Conservation (phyloP, 2,329 filamentous ascomycete genomes). For the Cryphonectria radicalis region DNA sequence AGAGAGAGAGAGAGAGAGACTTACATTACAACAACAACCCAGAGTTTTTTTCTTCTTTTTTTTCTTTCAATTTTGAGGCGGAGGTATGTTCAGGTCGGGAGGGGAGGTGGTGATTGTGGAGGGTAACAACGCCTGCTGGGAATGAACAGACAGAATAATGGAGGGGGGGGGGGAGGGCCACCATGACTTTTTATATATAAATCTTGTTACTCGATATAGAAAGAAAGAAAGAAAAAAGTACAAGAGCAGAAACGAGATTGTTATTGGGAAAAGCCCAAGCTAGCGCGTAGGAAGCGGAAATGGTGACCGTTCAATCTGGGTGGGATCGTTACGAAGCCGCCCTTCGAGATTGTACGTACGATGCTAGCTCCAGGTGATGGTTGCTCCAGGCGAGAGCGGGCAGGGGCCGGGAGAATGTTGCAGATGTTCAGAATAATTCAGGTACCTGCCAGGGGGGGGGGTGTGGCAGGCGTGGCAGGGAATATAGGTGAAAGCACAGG, state of each 20-base stretch:
- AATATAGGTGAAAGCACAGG: background rate
- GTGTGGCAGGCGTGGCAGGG: no score
- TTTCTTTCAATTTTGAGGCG: background rate
- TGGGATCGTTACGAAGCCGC: conserved; percentile 2
- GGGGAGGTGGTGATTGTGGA: background rate
- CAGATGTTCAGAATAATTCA: background rate
- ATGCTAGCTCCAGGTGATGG: background rate
- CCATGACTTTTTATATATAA: background rate
- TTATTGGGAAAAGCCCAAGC: background rate
- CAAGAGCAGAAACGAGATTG: background rate
- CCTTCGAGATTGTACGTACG: background rate
- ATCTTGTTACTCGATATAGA: background rate
- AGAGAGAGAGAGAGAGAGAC: background rate
- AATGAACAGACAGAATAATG: background rate
- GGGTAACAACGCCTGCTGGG: background rate
- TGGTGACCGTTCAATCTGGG: background rate
- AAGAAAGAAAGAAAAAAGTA: background rate
- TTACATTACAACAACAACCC: background rate
- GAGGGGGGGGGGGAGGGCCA: background rate
- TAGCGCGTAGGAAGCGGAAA: conserved; percentile 5
- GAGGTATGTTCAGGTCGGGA: background rate
- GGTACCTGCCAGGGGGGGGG: background rate
- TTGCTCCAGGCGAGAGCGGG: no score
- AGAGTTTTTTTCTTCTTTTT: background rate
- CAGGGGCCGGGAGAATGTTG: background rate